Conservation (phyloP, 2,329 filamentous ascomycete genomes). For the Fonsecaea multimorphosa region DNA sequence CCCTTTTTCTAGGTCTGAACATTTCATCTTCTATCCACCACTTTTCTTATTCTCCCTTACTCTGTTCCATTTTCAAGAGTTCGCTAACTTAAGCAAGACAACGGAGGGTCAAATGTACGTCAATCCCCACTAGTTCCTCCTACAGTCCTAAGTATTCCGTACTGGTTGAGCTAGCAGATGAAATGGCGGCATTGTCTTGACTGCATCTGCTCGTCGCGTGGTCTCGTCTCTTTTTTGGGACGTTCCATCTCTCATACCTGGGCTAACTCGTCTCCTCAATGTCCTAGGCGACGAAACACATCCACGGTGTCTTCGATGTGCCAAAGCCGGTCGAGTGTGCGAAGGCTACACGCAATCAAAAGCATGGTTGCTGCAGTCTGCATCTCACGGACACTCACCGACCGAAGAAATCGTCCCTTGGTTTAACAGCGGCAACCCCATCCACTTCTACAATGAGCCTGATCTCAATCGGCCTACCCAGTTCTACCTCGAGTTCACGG, state of each 20-base stretch:
- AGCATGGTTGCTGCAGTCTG: slow-evolving; percentile 25
- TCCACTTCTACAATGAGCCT: slow-evolving; percentile 31
- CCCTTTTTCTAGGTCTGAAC: background rate
- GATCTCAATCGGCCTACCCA: slow-evolving; percentile 26
- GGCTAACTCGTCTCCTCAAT: background rate
- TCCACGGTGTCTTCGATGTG: slow-evolving; percentile 41
- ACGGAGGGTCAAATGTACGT: slow-evolving; percentile 35
- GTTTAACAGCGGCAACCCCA: slow-evolving; percentile 19
- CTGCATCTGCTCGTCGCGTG: background rate
- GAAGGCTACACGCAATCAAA: slow-evolving; percentile 40
- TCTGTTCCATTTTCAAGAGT: background rate
- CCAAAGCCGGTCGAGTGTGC: slow-evolving; percentile 43
- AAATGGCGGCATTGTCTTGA: background rate
- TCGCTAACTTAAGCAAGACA: slow-evolving; percentile 17
- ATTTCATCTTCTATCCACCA: slow-evolving; percentile 3
- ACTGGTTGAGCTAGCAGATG: background rate
- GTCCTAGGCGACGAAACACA: slow-evolving; percentile 40
- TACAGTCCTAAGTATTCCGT: background rate
- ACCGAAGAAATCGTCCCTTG: slow-evolving; percentile 8
- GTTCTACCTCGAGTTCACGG: slow-evolving; percentile 32
- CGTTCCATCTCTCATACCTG: background rate
- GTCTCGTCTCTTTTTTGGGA: background rate
- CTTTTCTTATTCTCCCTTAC: background rate
- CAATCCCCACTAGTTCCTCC: background rate
- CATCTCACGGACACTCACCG: background rate